Percentiles rank a stretch among this genome's conserved stretches.
phyloP scores from a whole-genome alignment of 2,329 filamentous ascomycete species.

The Ceratocystis destructans region DNA sequence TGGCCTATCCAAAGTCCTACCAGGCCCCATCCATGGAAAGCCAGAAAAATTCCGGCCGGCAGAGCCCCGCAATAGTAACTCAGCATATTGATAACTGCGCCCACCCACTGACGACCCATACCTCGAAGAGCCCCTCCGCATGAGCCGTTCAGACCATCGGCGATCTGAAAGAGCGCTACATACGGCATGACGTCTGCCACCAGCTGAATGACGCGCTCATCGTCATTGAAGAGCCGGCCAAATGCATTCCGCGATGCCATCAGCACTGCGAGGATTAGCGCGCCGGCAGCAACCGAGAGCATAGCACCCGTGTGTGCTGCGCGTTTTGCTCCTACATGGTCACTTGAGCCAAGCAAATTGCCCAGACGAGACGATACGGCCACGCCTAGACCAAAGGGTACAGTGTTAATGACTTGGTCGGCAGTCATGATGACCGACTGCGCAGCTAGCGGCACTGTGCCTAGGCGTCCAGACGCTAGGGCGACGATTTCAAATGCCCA shows the following conservation, averaged over 20 bases:
- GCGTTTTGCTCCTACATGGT: slow-evolving; percentile 50
- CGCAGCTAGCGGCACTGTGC: slow-evolving; percentile 64
- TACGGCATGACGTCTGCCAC: slow-evolving; percentile 70
- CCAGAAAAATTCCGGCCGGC: slow-evolving; percentile 69
- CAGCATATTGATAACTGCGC: slow-evolving; percentile 65
- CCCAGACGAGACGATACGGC: slow-evolving; percentile 66
- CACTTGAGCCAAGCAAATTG: slow-evolving; percentile 60
- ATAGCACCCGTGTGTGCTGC: slow-evolving; percentile 64
- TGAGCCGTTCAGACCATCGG: slow-evolving; percentile 72
- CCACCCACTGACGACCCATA: slow-evolving; percentile 77
- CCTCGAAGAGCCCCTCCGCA: slow-evolving; percentile 70
- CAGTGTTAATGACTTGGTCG: slow-evolving; percentile 71
- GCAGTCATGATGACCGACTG: slow-evolving; percentile 85
- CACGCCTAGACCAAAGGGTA: slow-evolving; percentile 76
- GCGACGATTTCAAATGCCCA: slow-evolving; percentile 91
- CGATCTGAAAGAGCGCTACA: slow-evolving; percentile 81
- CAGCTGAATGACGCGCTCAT: slow-evolving; percentile 54
- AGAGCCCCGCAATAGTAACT: slow-evolving; percentile 75
- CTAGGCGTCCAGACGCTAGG: slow-evolving; percentile 64
- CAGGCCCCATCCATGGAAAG: slow-evolving; percentile 75
- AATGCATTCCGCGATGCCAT: slow-evolving; percentile 60
- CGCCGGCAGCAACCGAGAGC: slow-evolving; percentile 56
- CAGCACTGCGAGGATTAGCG: slow-evolving; percentile 51
- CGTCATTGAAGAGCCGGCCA: slow-evolving; percentile 69
- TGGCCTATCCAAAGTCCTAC: slow-evolving; percentile 72